A percentile compares a stretch with the other conserved stretches of the same genome.
phyloP scores from a whole-genome alignment of 2,329 filamentous ascomycete species.

The Aspergillus sp. region DNA sequence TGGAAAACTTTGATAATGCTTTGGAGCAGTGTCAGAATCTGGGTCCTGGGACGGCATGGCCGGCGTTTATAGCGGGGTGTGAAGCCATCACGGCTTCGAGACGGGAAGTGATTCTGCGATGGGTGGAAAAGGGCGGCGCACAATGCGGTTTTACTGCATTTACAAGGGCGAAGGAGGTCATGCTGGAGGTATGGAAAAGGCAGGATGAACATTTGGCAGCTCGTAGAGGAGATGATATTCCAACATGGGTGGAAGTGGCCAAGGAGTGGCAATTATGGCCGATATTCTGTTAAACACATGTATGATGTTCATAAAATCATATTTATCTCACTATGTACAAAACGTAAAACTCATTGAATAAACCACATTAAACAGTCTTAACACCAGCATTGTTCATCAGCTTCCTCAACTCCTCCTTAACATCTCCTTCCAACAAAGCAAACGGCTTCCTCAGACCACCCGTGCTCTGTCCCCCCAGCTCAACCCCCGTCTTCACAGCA shows the following conservation, averaged over 20 bases:
- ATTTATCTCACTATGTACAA: not conserved
- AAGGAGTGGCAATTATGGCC: slow-evolving; percentile 21
- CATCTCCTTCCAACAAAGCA: slow-evolving; percentile 28
- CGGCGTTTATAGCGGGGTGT: slow-evolving; percentile 37
- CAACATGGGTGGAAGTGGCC: slow-evolving; percentile 24
- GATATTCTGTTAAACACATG: slow-evolving; percentile 18
- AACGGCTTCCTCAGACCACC: slow-evolving; percentile 48
- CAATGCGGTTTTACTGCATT: slow-evolving; percentile 19
- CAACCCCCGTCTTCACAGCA: slow-evolving; percentile 46
- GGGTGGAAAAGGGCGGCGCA: slow-evolving; percentile 20
- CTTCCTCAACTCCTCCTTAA: slow-evolving; percentile 29
- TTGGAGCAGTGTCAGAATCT: slow-evolving; percentile 9
- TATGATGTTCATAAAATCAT: not conserved
- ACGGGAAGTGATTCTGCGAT: slow-evolving; percentile 15
- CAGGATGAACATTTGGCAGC: slow-evolving; percentile 18
- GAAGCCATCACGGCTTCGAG: slow-evolving; percentile 24
- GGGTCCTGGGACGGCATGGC: slow-evolving; percentile 30
- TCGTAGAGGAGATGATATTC: slow-evolving; percentile 16
- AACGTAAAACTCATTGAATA: not conserved
- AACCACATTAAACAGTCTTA: slow-evolving; percentile 16
- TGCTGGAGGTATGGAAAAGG: slow-evolving; percentile 22
- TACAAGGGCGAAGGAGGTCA: slow-evolving; percentile 19
- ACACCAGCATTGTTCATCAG: slow-evolving; percentile 37
- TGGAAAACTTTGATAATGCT: slow-evolving; percentile 23
- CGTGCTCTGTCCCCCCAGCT: slow-evolving; percentile 40